Conservation (phyloP, 805 yeast species). For the Metschnikowia gelsemii region DNA sequence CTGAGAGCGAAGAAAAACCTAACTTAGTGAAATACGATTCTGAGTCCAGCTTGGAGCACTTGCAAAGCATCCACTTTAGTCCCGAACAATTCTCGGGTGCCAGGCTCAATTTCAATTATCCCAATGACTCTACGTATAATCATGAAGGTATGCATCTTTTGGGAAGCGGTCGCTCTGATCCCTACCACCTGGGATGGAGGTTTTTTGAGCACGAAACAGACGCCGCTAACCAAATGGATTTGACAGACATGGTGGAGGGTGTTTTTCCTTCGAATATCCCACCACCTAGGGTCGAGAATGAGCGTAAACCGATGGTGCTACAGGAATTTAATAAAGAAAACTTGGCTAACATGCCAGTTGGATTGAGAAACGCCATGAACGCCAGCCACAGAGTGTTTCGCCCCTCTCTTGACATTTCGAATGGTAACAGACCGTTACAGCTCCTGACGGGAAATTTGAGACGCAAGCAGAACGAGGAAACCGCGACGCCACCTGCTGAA, state of each 20-base stretch:
- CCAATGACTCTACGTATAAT: constrained; percentile 1
- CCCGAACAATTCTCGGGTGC: constrained; percentile 8
- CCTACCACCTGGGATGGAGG: constrained; percentile 10
- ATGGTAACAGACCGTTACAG: not conserved
- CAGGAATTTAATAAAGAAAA: not conserved
- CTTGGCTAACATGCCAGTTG: constrained; percentile 8
- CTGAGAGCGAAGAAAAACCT: constrained; percentile 13
- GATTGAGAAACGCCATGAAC: constrained; percentile 10
- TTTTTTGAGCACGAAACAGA: constrained; percentile 5
- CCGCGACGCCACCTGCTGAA: constrained; percentile 7
- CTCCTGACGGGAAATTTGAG: not conserved
- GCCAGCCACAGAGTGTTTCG: constrained; percentile 7
- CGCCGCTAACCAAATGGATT: constrained; percentile 2
- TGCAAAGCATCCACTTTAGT: constrained; percentile 11
- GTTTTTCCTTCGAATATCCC: constrained; percentile 5
- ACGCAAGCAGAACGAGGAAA: not conserved
- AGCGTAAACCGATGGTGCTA: not conserved
- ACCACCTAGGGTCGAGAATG: not conserved
- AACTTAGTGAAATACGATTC: constrained; percentile 12
- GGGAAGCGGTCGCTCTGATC: constrained; percentile 2
- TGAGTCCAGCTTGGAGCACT: constrained; percentile 12
- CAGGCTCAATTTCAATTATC: constrained; percentile 1
- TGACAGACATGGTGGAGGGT: constrained; percentile 12
- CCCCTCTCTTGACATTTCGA: not conserved
- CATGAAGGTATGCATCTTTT: constrained; percentile 6